These are phyloP conservation scores for Triadica sebifera DNA, from an alignment of 345 rosid genomes.

Conservation along the genomic window DNA sequence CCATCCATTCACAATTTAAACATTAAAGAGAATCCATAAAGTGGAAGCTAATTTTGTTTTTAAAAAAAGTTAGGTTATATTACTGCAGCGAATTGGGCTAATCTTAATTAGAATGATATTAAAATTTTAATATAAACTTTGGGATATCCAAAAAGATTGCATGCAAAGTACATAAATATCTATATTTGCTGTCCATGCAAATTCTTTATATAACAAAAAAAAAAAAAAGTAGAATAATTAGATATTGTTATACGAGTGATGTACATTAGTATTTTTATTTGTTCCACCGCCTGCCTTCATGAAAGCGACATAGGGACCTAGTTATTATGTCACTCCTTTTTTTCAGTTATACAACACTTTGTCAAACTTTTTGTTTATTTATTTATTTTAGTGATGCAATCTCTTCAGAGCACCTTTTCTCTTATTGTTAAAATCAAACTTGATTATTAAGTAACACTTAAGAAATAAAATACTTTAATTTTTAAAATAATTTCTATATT, in stretches of 20 bases:
- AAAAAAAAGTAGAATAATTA: not conserved
- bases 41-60: no score
- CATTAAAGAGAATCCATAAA: no score
- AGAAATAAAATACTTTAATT: no score
- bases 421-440: not conserved
- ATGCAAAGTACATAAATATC: not conserved
- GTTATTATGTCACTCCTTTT: not conserved
- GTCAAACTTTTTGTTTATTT: not conserved
- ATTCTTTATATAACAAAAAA: not conserved
- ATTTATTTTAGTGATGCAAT: not conserved
- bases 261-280: not conserved
- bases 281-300: constrained; percentile 3
- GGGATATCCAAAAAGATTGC: not conserved
- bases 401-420: not conserved
- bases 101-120: no score
- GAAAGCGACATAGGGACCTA: not conserved
- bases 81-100: no score
- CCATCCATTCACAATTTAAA: no score
- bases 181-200: not conserved
- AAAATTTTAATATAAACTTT: not conserved
- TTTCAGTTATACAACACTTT: not conserved
- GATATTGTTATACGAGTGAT: no score
- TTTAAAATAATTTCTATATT: no score
- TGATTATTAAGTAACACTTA: not conserved
- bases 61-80: no score